Conservation (phyloP, 306 rosid species). For the Dalbergia cochinchinensis region DNA sequence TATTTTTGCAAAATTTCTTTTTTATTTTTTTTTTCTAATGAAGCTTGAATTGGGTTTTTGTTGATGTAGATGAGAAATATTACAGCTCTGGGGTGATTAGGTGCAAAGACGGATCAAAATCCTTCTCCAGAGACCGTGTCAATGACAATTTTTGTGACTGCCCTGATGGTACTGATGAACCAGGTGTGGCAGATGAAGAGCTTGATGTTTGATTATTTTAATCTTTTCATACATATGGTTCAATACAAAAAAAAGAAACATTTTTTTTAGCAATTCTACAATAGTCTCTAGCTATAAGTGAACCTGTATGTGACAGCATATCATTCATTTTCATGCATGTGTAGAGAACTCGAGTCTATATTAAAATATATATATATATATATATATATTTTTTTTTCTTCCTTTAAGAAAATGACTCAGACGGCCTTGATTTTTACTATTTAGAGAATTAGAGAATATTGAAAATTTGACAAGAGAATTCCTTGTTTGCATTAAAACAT, state of each 20-base stretch:
- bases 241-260: too few species aligned
- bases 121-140: slow-evolving; percentile 76
- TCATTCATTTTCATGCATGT: too few species aligned
- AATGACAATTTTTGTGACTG: slow-evolving; percentile 91
- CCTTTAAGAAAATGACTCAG: too few species aligned
- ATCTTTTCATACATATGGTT: too few species aligned
- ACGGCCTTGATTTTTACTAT: background rate
- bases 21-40: background rate
- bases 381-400: too few species aligned
- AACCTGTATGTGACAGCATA: too few species aligned
- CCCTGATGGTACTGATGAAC: slow-evolving; percentile 91
- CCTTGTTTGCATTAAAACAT: background rate
- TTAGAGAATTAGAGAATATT: background rate
- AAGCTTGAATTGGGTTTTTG: slow-evolving; percentile 33
- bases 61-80: slow-evolving; percentile 78
- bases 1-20: slow-evolving; percentile 6
- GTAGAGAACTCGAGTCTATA: too few species aligned
- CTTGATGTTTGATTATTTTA: background rate
- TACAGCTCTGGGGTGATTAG: slow-evolving; percentile 64
- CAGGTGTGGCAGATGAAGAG: slow-evolving; percentile 57
- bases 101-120: slow-evolving; percentile 82
- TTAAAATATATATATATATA: too few species aligned
- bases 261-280: too few species aligned
- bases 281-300: too few species aligned
- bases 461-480: slow-evolving; percentile 5